phyloP scores from a whole-genome alignment of 176 grass and related monocot genomes.

The Olyra latifolia region DNA sequence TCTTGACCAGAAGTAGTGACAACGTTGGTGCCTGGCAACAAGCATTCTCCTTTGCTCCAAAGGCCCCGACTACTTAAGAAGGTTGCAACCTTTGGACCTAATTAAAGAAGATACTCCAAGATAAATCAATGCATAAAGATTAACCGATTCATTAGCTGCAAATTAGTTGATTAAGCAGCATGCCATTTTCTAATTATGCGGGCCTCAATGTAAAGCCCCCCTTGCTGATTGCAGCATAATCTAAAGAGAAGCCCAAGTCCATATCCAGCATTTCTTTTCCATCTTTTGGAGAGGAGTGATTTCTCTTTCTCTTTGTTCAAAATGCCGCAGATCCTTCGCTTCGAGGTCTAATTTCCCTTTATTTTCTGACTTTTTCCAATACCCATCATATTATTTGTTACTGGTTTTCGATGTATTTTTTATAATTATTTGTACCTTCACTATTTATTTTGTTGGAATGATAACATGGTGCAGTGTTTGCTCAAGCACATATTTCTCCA shows the following conservation, averaged over 20 bases:
- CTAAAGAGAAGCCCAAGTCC: background rate
- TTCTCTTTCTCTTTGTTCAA: background rate
- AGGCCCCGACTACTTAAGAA: background rate
- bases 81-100: constrained; percentile 15
- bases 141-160: background rate
- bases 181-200: background rate
- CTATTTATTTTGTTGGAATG: background rate
- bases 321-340: background rate
- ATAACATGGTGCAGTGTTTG: background rate
- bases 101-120: constrained; percentile 14
- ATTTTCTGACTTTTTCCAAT: background rate
- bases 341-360: background rate
- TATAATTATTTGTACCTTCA: too few species aligned
- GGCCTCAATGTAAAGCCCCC: background rate
- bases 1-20: background rate
- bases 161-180: background rate
- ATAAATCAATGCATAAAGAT: background rate
- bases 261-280: constrained; percentile 1
- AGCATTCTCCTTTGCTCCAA: constrained; percentile 6
- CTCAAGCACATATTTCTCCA: background rate
- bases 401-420: background rate
- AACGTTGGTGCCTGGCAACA: background rate
- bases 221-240: background rate
- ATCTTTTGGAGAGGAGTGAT: background rate
- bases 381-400: background rate